Conservation (phyloP, 2,329 filamentous ascomycete species). For the Fragosphaeria purpurea region DNA sequence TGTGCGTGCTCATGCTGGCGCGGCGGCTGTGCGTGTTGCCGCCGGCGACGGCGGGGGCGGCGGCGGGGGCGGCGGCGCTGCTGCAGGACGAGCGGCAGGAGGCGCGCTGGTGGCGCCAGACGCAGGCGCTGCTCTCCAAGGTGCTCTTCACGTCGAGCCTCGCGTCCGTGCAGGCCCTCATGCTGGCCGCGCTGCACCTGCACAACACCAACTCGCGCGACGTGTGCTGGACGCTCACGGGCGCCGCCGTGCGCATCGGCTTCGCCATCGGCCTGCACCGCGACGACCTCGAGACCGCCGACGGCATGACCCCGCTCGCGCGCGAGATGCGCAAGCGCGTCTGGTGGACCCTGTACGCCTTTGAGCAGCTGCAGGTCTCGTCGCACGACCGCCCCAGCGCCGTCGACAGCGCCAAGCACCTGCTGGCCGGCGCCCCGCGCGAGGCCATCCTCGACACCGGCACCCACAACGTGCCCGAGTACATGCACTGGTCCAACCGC, state of each 20-base stretch:
- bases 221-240: constrained; percentile 30
- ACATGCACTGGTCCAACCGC: constrained; percentile 25
- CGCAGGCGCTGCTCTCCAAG: constrained; percentile 28
- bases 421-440: constrained; percentile 21
- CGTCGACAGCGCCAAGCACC: constrained; percentile 20
- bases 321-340: constrained; percentile 20
- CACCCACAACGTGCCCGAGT: constrained; percentile 21
- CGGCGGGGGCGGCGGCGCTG: constrained; percentile 18
- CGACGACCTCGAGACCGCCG: constrained; percentile 23
- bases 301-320: constrained; percentile 22
- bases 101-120: constrained; percentile 29
- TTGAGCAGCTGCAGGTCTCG: constrained; percentile 30
- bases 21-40: constrained; percentile 18
- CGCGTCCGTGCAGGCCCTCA: constrained; percentile 28
- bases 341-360: constrained; percentile 23
- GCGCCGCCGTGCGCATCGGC: constrained; percentile 30
- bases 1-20: constrained; percentile 30
- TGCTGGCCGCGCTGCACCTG: constrained; percentile 30
- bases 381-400: constrained; percentile 33
- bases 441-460: constrained; percentile 26
- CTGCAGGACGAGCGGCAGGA: constrained; percentile 26
- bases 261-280: constrained; percentile 32
- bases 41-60: constrained; percentile 23
- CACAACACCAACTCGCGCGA: constrained; percentile 34
- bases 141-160: constrained; percentile 32